Base-by-base conservation (phyloP, 1,284 basidiomycete species). In the Malassezia pachydermatis region DNA sequence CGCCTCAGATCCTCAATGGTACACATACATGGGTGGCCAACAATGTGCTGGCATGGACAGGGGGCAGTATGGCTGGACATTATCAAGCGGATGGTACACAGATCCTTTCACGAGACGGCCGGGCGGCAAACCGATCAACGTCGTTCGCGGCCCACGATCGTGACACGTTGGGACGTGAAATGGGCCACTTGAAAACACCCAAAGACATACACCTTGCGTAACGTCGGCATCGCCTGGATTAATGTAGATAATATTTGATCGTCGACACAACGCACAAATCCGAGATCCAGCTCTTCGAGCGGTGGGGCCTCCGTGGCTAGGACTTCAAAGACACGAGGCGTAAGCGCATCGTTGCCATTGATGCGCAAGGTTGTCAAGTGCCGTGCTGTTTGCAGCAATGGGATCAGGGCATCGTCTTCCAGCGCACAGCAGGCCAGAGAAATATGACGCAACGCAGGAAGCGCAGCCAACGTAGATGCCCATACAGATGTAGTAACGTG, bases 211-310 rank as follows among this genome's bases (percentile, higher is more conserved):
- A 73, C 45, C 38, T 49, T 55, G 45, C 61, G 53, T 17, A 74
- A 25, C 32, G 43, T 55, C 3, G 42, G 43, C n/a, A 65, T 45
- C 9, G 55, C 51, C 5, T 48, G 34, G 14, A 88, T 68, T 62
- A 88, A 74, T 17, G 73, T 77, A 70, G 85, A 83, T 53, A 96
- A 73, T 2, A 84, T 76, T 63, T 83, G 88, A 70, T 98, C 85
- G 58, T 90, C 84, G 25, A 87, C 78, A 29, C 80, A 78, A 34
- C 92, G 75, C 58, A 89, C 90, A 79, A 87, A 98, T 1, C 88
- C 84, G 5, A 94, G 71, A 64, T 98, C 86, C 28, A 96, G 64
- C 63, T 75, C 77, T 55, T 73, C 75, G 58, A 95, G 63, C 7
- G 36, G 44, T 4, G 51, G 55, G n/a, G 55, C 48, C 14, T 54